Conservation (phyloP, 169 alveolate species). For the Plasmodium knowlesi region DNA sequence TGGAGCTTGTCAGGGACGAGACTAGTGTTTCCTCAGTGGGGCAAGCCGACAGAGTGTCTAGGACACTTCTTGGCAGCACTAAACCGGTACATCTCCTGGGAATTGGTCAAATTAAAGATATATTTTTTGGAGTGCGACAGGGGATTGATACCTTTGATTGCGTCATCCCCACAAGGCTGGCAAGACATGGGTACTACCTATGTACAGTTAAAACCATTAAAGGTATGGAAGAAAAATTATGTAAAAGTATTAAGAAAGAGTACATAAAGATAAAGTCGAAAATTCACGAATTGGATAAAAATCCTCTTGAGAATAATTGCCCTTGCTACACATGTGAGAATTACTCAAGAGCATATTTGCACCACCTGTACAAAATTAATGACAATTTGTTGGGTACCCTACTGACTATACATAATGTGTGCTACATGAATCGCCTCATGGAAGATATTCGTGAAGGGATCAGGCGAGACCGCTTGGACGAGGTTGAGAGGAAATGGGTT, state of each 20-base stretch:
- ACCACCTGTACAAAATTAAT: constrained; percentile 70
- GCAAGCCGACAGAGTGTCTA: constrained; percentile 37
- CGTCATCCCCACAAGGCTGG: constrained; percentile 99
- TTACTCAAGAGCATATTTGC: constrained; percentile 85
- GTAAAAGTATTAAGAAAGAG: constrained; percentile 14
- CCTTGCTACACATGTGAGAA: constrained; percentile 93
- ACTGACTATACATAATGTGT: constrained; percentile 93
- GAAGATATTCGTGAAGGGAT: constrained; percentile 25
- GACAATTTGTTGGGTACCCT: constrained; percentile 91
- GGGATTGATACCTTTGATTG: constrained; percentile 99
- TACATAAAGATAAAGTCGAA: constrained; percentile 36
- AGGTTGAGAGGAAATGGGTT: constrained; percentile 18
- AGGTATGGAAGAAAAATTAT: constrained; percentile 7
- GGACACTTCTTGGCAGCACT: constrained; percentile 74
- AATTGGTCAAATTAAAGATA: constrained; percentile 97
- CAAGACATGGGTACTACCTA: constrained; percentile 90
- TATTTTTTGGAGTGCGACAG: constrained; percentile 95
- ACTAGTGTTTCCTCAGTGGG: background rate
- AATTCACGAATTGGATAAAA: constrained; percentile 74
- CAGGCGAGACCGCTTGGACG: background rate
- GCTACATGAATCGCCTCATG: constrained; percentile 90
- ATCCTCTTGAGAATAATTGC: constrained; percentile 94
- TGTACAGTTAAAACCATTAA: constrained; percentile 92
- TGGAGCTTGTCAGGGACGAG: constrained; percentile 71
- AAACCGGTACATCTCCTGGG: constrained; percentile 98